Evolutionary conservation across 192 early-diverging fungal species (phyloP).

Genomic region (Entomortierella beljakovae): DNA sequence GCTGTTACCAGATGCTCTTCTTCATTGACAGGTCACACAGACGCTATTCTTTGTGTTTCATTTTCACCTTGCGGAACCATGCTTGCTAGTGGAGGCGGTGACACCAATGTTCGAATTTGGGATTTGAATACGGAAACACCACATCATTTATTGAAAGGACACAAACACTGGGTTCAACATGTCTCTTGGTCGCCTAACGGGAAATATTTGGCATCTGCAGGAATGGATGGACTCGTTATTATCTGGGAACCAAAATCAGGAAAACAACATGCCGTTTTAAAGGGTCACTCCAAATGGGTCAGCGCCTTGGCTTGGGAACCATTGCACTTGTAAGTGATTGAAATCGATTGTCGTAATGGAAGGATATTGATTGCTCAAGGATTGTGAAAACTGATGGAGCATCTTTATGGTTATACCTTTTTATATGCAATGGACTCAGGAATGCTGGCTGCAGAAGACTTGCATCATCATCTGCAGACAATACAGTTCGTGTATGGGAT

Average conservation of each 20-base stretch:
- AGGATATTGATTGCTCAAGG: background rate
- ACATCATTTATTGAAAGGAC: slow-evolving; percentile 69
- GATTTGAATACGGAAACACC: slow-evolving; percentile 98
- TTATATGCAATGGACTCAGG: slow-evolving; percentile 26
- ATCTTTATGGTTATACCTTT: background rate
- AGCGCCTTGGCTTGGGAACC: slow-evolving; percentile 96
- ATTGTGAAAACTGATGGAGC: background rate
- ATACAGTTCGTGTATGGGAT: slow-evolving; percentile 95
- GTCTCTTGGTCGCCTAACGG: slow-evolving; percentile 96
- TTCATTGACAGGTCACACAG: slow-evolving; percentile 89
- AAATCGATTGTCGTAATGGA: no score
- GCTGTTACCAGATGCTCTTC: slow-evolving; percentile 94
- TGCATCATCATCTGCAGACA: slow-evolving; percentile 93
- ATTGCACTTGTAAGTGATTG: slow-evolving; percentile 74
- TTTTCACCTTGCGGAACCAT: slow-evolving; percentile 93
- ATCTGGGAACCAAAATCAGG: slow-evolving; percentile 94
- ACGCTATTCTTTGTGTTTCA: slow-evolving; percentile 89
- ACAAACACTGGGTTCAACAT: slow-evolving; percentile 92
- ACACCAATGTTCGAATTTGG: slow-evolving; percentile 96
- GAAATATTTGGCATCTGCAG: slow-evolving; percentile 84
- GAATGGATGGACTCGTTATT: slow-evolving; percentile 92
- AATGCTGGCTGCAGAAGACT: slow-evolving; percentile 84
- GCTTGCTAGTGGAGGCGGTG: slow-evolving; percentile 96
- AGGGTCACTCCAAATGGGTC: slow-evolving; percentile 91
- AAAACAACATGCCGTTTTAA: slow-evolving; percentile 71